phyloP scores from a whole-genome alignment of 2,329 filamentous ascomycete species.

The Clarireedia sp. region DNA sequence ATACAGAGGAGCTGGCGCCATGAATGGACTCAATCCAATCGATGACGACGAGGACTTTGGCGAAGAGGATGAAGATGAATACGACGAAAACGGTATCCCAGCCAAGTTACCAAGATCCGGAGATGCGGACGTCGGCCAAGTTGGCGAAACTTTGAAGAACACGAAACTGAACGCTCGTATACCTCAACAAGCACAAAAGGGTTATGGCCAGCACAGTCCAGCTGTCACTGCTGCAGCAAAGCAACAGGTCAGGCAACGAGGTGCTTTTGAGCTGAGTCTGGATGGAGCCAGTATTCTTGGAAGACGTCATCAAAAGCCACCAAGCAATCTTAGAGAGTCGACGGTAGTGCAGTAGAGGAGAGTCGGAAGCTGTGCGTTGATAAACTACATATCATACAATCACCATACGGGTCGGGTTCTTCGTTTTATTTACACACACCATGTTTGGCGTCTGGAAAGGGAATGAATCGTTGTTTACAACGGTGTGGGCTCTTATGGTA shows the following conservation, averaged over 20 bases:
- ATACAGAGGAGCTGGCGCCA: conserved; percentile 52
- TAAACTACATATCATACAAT: conserved; percentile 3
- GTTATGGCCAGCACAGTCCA: conserved; percentile 85
- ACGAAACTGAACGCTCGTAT: conserved; percentile 63
- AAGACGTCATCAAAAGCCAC: conserved; percentile 48
- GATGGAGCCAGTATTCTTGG: conserved; percentile 86
- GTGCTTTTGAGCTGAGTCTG: conserved; percentile 84
- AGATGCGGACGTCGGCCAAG: conserved; percentile 52
- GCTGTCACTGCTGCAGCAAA: conserved; percentile 76
- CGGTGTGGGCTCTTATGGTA: background rate
- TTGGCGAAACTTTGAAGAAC: conserved; percentile 83
- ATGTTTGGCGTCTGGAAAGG: conserved; percentile 6
- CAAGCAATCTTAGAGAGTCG: conserved; percentile 25
- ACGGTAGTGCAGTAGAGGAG: conserved; percentile 16
- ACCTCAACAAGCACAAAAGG: conserved; percentile 41
- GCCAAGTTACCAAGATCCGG: conserved; percentile 62
- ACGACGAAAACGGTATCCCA: conserved; percentile 44
- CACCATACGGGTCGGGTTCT: conserved; percentile 2
- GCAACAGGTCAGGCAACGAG: conserved; percentile 65
- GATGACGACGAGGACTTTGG: conserved; percentile 61
- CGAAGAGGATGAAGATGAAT: conserved; percentile 54
- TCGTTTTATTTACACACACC: conserved; percentile 3
- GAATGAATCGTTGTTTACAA: background rate
- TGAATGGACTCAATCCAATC: conserved; percentile 57
- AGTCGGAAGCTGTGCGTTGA: background rate